phyloP scores from a whole-genome alignment of 129 eudicot genomes.

The Helichrysum umbraculigerum region DNA sequence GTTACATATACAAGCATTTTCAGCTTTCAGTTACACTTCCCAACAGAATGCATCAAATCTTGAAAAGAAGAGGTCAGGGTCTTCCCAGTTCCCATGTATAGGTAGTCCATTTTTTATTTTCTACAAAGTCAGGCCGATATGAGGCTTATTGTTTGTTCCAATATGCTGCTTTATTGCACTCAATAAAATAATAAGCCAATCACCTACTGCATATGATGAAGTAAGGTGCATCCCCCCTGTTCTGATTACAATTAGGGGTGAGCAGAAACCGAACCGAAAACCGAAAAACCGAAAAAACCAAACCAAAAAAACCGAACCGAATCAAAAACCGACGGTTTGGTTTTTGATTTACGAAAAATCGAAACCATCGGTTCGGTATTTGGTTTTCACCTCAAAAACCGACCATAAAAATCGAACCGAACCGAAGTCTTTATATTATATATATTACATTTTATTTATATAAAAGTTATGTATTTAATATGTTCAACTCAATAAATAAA shows the following conservation, averaged over 20 bases:
- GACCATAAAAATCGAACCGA: too few species aligned
- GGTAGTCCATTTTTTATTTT: background rate
- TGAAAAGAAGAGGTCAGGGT: slow-evolving; percentile 12
- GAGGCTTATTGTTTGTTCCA: background rate
- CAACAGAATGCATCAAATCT: background rate
- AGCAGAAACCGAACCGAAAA: too few species aligned
- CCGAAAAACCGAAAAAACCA: too few species aligned
- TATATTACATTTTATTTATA: too few species aligned
- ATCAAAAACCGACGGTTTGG: too few species aligned
- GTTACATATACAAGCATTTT: slow-evolving; percentile 16
- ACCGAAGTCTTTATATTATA: too few species aligned
- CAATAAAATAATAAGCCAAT: background rate
- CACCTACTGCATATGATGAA: background rate
- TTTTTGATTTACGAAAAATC: too few species aligned
- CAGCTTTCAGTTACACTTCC: slow-evolving; percentile 11
- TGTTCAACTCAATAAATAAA: too few species aligned
- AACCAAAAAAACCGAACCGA: too few species aligned
- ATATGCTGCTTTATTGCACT: background rate
- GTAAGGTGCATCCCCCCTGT: background rate
- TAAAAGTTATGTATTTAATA: too few species aligned
- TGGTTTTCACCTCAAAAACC: too few species aligned
- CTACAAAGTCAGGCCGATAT: background rate
- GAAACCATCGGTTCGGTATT: too few species aligned
- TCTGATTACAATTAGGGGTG: background rate
- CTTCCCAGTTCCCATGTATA: slow-evolving; percentile 1